These are phyloP conservation scores for Saturnispora dispora DNA, from an alignment of 805 yeast genomes.

Conservation along the genomic window DNA sequence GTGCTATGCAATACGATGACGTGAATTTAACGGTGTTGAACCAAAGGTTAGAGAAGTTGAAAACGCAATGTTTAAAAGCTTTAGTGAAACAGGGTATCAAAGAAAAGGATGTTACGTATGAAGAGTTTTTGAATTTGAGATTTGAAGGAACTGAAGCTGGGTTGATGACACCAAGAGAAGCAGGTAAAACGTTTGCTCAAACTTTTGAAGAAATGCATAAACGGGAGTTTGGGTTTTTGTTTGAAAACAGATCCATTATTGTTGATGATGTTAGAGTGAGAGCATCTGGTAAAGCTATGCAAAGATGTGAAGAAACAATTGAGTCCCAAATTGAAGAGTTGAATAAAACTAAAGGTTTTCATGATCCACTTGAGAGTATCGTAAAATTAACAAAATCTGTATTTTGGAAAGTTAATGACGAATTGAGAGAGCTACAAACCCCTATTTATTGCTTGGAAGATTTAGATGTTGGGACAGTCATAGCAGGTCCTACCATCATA, in stretches of 20 bases:
- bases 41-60: conserved; percentile 38
- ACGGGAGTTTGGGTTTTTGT: conserved; percentile 66
- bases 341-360: conserved; percentile 15
- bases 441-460: conserved; percentile 49
- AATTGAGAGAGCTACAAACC: conserved; percentile 32
- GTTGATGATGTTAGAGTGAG: conserved; percentile 71
- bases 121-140: conserved; percentile 65
- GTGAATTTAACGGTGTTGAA: conserved; percentile 30
- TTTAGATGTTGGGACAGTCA: conserved; percentile 40
- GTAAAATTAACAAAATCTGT: conserved; percentile 35
- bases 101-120: conserved; percentile 38
- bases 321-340: conserved; percentile 46
- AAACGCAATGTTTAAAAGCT: conserved; percentile 32
- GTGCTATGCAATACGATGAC: conserved; percentile 35
- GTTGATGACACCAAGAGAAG: conserved; percentile 46
- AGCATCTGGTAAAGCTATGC: conserved; percentile 54
- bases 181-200: conserved; percentile 27
- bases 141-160: conserved; percentile 88
- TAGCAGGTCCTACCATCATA: conserved; percentile 67
- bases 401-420: conserved; percentile 46
- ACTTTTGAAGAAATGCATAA: conserved; percentile 49
- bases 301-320: conserved; percentile 30
- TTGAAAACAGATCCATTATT: conserved; percentile 42
- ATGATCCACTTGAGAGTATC: conserved; percentile 20
- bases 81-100: conserved; percentile 46